phyloP scores from a whole-genome alignment of 2,329 filamentous ascomycete genomes.

The Rhexocercosporidium sp. region DNA sequence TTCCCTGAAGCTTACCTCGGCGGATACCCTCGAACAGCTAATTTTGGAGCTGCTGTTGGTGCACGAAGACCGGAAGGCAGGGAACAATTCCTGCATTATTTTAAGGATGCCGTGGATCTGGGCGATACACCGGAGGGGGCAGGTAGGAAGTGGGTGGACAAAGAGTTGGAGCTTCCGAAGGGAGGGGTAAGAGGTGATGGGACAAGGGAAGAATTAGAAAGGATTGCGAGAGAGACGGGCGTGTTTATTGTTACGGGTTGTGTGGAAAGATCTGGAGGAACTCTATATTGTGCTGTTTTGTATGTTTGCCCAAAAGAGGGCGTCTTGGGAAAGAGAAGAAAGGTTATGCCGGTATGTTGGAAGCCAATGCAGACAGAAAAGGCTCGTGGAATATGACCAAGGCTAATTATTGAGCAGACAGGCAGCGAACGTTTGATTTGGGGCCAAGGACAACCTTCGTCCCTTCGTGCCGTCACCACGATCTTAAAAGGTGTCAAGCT shows the following conservation, averaged over 20 bases:
- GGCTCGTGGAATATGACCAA: background rate
- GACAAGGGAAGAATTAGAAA: constrained; percentile 79
- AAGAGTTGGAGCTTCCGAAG: constrained; percentile 51
- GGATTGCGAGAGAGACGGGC: constrained; percentile 75
- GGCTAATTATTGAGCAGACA: constrained; percentile 52
- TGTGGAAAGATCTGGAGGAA: constrained; percentile 81
- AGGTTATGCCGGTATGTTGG: constrained; percentile 78
- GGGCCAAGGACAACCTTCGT: constrained; percentile 83
- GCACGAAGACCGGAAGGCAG: constrained; percentile 70
- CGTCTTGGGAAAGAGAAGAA: constrained; percentile 81
- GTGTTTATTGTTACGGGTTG: constrained; percentile 83
- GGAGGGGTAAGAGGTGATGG: constrained; percentile 68
- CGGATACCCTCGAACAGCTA: constrained; percentile 83
- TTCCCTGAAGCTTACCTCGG: constrained; percentile 94
- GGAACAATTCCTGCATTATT: constrained; percentile 84
- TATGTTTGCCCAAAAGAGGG: constrained; percentile 80
- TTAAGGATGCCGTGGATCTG: constrained; percentile 78
- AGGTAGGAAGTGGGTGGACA: constrained; percentile 52
- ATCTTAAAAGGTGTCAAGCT: constrained; percentile 79
- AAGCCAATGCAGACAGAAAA: background rate
- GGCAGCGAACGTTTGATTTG: constrained; percentile 83
- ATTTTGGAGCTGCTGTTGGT: constrained; percentile 78
- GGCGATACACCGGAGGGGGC: constrained; percentile 77
- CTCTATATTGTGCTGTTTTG: constrained; percentile 80
- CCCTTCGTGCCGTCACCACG: constrained; percentile 79